Conservation (phyloP, 108 stramenopile species). For the Discostella pseudostelligera region DNA sequence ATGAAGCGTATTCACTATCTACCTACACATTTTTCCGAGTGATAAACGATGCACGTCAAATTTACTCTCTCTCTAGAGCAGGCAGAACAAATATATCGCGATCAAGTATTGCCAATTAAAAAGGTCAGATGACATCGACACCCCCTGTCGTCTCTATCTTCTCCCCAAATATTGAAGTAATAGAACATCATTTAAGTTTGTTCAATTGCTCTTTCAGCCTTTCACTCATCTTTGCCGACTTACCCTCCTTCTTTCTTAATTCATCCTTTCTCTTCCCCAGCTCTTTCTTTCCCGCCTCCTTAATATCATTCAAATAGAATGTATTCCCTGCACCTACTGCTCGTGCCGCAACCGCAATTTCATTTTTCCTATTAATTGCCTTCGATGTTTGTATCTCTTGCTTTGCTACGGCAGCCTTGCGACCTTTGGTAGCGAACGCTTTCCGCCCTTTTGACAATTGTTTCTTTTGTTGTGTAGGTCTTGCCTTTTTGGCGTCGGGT, state of each 20-base stretch:
- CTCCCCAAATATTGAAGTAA: no score
- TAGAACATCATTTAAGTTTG: constrained; percentile 56
- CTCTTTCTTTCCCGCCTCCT: constrained; percentile 61
- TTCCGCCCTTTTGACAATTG: constrained; percentile 52
- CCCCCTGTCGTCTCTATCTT: no score
- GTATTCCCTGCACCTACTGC: constrained; percentile 59
- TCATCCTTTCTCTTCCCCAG: constrained; percentile 44
- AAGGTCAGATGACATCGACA: no score
- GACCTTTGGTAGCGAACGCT: constrained; percentile 57
- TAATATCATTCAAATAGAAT: constrained; percentile 75
- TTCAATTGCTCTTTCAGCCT: constrained; percentile 64
- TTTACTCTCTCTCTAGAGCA: no score
- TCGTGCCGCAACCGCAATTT: constrained; percentile 71
- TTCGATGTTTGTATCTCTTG: constrained; percentile 62
- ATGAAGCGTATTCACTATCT: no score
- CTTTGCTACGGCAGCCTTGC: constrained; percentile 38
- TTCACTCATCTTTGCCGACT: constrained; percentile 60
- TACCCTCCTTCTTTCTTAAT: constrained; percentile 71
- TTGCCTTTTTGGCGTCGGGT: constrained; percentile 31
- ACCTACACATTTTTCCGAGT: no score
- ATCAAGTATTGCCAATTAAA: no score
- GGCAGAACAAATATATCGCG: no score
- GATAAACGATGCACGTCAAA: no score
- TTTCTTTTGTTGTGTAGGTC: constrained; percentile 34
- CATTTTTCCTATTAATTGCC: constrained; percentile 79